Evolutionary conservation across 805 yeast genomes (phyloP).

Genomic region (Candida vaughaniae): DNA sequence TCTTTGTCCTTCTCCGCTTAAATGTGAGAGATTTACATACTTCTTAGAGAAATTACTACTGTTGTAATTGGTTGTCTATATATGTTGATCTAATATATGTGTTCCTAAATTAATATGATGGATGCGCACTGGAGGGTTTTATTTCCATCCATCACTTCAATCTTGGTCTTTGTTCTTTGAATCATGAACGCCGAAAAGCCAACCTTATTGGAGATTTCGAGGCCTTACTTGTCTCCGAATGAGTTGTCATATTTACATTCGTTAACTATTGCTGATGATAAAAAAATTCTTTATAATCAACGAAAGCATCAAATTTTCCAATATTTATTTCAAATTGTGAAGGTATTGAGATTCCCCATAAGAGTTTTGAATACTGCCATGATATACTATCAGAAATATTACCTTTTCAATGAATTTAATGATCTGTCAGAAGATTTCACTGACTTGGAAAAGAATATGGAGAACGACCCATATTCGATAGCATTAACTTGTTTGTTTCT

Average conservation of each 20-base stretch:
- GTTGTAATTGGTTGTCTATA: too few relatives aligned
- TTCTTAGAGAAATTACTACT: too few relatives aligned
- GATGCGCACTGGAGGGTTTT: too few relatives aligned
- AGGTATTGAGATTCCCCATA: conserved; percentile 62
- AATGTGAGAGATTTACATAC: too few relatives aligned
- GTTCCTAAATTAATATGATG: too few relatives aligned
- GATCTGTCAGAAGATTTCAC: conserved; percentile 20
- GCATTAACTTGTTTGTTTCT: conserved; percentile 67
- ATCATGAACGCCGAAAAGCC: conserved; percentile 13
- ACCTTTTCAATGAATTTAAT: conserved; percentile 62
- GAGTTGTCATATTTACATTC: conserved; percentile 54
- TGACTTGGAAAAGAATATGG: conserved; percentile 33
- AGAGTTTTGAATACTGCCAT: conserved; percentile 68
- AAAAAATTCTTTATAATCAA: conserved; percentile 45
- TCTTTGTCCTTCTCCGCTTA: conserved; percentile 92
- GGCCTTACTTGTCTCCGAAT: conserved; percentile 59
- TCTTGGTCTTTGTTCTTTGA: too few relatives aligned
- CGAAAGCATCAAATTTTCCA: conserved; percentile 54
- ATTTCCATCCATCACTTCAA: too few relatives aligned
- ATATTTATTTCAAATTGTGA: conserved; percentile 52
- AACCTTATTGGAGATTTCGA: conserved; percentile 42
- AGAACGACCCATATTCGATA: conserved; percentile 54
- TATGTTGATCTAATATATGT: too few relatives aligned
- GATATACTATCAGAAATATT: conserved; percentile 70
- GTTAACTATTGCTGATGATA: conserved; percentile 50